Conservation (phyloP, 371 early-diverging fungal genomes). For the Mucor lusitanicus region DNA sequence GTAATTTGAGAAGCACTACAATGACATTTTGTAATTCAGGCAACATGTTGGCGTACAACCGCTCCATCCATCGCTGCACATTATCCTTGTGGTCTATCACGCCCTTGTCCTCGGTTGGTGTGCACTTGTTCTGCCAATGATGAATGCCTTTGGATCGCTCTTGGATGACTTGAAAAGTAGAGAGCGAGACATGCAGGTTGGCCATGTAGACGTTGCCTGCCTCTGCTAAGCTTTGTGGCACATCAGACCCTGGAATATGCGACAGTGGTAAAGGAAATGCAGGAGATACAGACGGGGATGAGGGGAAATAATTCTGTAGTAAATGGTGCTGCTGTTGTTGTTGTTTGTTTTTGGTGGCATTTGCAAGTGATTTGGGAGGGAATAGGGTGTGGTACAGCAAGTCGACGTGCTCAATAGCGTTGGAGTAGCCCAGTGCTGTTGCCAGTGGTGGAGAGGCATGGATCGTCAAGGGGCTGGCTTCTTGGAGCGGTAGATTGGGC, state of each 20-base stretch:
- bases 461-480: constrained; percentile 1
- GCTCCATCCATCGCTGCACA: background rate
- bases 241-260: constrained; percentile 14
- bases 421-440: background rate
- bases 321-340: background rate
- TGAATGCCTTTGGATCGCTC: constrained; percentile 50
- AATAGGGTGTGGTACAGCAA: constrained; percentile 8
- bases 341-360: background rate
- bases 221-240: constrained; percentile 62
- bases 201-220: constrained; percentile 58
- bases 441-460: constrained; percentile 19
- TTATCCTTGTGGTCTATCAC: background rate
- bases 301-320: background rate
- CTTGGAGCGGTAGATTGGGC: constrained; percentile 23
- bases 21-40: constrained; percentile 48
- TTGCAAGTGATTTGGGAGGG: background rate
- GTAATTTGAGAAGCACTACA: constrained; percentile 45
- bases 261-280: background rate
- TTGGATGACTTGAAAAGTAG: constrained; percentile 57
- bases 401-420: background rate
- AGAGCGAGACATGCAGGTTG: constrained; percentile 64
- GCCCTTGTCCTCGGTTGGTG: background rate
- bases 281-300: background rate
- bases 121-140: constrained; percentile 25
- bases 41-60: constrained; percentile 32